These are phyloP conservation scores for Aspergillus diversus DNA, from an alignment of 495 filamentous ascomycete genomes.

Conservation along the genomic window DNA sequence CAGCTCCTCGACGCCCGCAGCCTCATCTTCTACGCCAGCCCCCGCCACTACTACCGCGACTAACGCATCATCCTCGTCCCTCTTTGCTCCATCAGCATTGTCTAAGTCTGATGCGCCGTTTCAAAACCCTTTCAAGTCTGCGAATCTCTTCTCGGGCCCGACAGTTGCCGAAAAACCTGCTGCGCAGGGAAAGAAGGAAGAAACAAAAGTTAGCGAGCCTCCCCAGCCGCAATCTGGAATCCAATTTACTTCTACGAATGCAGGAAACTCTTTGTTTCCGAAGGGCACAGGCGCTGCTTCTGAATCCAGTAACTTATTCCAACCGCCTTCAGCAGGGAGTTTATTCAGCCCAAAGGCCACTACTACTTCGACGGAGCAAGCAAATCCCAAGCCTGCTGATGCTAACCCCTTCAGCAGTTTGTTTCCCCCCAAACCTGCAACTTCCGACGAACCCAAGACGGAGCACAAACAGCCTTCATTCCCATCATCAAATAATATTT, in stretches of 20 bases:
- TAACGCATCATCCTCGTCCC: constrained; percentile 20
- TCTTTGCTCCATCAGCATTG: constrained; percentile 29
- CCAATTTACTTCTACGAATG: constrained; percentile 14
- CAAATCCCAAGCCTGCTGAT: constrained; percentile 23
- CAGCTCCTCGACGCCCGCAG: constrained; percentile 21
- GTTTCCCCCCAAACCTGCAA: constrained; percentile 33
- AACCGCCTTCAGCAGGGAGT: constrained; percentile 26
- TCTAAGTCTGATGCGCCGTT: constrained; percentile 22
- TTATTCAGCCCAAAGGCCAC: constrained; percentile 30
- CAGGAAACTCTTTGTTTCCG: constrained; percentile 25
- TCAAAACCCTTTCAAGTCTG: constrained; percentile 31
- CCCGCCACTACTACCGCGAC: constrained; percentile 20
- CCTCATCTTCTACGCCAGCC: constrained; percentile 14
- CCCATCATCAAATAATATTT: constrained; percentile 26
- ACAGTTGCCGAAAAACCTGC: constrained; percentile 19
- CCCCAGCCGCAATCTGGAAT: constrained; percentile 20
- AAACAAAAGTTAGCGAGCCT: constrained; percentile 21
- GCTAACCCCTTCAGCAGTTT: constrained; percentile 33
- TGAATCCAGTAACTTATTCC: constrained; percentile 23
- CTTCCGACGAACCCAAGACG: constrained; percentile 14
- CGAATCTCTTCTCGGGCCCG: constrained; percentile 25
- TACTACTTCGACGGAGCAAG: constrained; percentile 22
- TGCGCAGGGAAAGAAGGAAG: constrained; percentile 19
- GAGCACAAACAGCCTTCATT: constrained; percentile 23
- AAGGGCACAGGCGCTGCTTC: constrained; percentile 18